These are phyloP conservation scores for Lasiodiplodia citricola DNA, from an alignment of 2,329 filamentous ascomycete species.

Conservation along the genomic window DNA sequence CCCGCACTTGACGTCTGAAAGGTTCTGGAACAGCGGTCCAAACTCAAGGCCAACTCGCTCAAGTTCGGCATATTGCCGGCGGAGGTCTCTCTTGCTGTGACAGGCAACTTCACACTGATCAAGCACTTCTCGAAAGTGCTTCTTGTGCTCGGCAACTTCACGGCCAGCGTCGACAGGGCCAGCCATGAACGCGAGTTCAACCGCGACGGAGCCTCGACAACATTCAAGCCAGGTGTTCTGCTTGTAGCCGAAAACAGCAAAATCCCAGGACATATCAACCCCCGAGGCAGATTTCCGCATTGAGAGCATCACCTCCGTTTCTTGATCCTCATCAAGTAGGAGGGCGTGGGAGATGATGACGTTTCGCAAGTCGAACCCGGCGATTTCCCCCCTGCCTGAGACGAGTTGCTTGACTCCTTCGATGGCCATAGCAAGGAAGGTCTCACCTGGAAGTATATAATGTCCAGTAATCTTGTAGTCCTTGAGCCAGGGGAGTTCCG, in stretches of 20 bases:
- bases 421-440: slow-evolving; percentile 9
- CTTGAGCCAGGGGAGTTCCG: slow-evolving; percentile 52
- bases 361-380: slow-evolving; percentile 10
- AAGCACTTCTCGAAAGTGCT: background rate
- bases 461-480: slow-evolving; percentile 46
- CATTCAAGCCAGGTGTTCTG: slow-evolving; percentile 6
- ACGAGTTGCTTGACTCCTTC: background rate
- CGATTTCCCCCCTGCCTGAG: background rate
- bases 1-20: slow-evolving; percentile 6
- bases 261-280: background rate
- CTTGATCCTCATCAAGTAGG: background rate
- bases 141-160: slow-evolving; percentile 1
- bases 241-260: slow-evolving; percentile 4
- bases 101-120: slow-evolving; percentile 12
- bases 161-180: slow-evolving; percentile 7
- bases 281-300: background rate
- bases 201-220: slow-evolving; percentile 10
- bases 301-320: slow-evolving; percentile 6
- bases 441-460: background rate
- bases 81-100: slow-evolving; percentile 13
- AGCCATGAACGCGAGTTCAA: background rate
- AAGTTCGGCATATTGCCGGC: slow-evolving; percentile 14
- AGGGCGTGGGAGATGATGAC: slow-evolving; percentile 12
- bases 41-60: slow-evolving; percentile 13
- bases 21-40: slow-evolving; percentile 12